Conservation (phyloP, 2,329 filamentous ascomycete species). For the Didymella sp. region DNA sequence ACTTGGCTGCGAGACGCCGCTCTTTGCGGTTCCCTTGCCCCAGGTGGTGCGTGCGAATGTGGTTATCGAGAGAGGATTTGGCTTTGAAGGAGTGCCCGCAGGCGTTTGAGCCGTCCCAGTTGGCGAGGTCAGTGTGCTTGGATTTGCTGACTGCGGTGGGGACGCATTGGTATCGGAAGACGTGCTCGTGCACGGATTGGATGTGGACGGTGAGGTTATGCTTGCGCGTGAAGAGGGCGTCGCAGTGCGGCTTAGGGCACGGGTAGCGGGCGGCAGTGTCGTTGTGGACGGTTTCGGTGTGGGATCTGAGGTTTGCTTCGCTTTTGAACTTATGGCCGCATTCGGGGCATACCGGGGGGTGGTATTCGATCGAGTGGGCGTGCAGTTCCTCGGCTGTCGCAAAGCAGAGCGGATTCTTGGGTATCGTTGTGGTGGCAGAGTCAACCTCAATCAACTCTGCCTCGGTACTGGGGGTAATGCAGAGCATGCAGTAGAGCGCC, state of each 20-base stretch:
- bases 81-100: slow-evolving; percentile 79
- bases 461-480: slow-evolving; percentile 52
- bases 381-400: slow-evolving; percentile 74
- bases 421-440: slow-evolving; percentile 23
- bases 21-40: slow-evolving; percentile 58
- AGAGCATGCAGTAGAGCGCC: slow-evolving; percentile 80
- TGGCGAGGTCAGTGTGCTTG: slow-evolving; percentile 60
- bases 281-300: slow-evolving; percentile 77
- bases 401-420: slow-evolving; percentile 58
- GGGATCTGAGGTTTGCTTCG: slow-evolving; percentile 60
- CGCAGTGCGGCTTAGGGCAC: slow-evolving; percentile 74
- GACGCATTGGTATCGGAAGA: slow-evolving; percentile 77
- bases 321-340: slow-evolving; percentile 74
- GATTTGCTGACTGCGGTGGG: slow-evolving; percentile 68
- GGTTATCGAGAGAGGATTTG: slow-evolving; percentile 81
- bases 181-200: slow-evolving; percentile 76
- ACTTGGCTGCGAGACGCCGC: slow-evolving; percentile 47
- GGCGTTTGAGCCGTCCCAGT: slow-evolving; percentile 70
- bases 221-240: slow-evolving; percentile 78
- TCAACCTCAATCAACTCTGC: slow-evolving; percentile 41
- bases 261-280: slow-evolving; percentile 59
- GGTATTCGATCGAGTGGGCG: slow-evolving; percentile 73
- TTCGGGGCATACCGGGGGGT: slow-evolving; percentile 74
- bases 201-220: slow-evolving; percentile 85
- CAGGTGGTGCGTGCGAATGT: slow-evolving; percentile 82